Percentiles rank a stretch among this genome's conserved stretches.
phyloP scores from a whole-genome alignment of 2,329 filamentous ascomycete species.

The Aurifilum marmelostoma region DNA sequence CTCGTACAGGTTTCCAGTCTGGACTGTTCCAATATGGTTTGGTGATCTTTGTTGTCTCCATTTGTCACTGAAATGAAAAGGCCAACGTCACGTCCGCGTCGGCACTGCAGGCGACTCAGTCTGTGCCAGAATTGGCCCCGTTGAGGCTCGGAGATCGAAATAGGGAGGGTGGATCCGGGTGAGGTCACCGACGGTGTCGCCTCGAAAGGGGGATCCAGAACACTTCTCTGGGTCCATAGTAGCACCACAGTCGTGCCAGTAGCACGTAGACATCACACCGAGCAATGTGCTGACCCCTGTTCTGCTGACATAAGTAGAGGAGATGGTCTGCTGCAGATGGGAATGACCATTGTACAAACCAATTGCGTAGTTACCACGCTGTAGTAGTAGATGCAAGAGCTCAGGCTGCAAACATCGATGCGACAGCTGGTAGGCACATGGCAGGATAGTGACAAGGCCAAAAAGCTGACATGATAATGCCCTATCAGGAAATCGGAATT shows the following conservation, averaged over 20 bases:
- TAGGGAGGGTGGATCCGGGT: neutral
- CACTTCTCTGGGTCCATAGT: neutral
- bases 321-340: too few relatives aligned
- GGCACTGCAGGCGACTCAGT: neutral
- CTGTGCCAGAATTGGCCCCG: neutral
- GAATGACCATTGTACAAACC: neutral
- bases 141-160: constrained; percentile 15
- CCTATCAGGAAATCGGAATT: neutral
- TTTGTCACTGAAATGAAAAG: constrained; percentile 6
- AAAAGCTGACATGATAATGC: neutral
- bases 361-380: too few relatives aligned
- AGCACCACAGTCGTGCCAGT: neutral
- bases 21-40: neutral
- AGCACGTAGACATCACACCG: neutral
- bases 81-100: constrained; percentile 11
- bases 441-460: neutral
- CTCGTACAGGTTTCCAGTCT: neutral
- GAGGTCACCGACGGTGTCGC: constrained; percentile 12
- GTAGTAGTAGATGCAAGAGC: neutral
- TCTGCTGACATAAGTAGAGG: neutral
- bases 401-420: neutral
- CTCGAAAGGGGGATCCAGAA: constrained; percentile 6
- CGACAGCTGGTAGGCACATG: neutral
- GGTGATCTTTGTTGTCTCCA: neutral
- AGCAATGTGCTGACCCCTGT: neutral